These are phyloP conservation scores for Sungouiella blattae DNA, from an alignment of 805 yeast genomes.

Conservation along the genomic window DNA sequence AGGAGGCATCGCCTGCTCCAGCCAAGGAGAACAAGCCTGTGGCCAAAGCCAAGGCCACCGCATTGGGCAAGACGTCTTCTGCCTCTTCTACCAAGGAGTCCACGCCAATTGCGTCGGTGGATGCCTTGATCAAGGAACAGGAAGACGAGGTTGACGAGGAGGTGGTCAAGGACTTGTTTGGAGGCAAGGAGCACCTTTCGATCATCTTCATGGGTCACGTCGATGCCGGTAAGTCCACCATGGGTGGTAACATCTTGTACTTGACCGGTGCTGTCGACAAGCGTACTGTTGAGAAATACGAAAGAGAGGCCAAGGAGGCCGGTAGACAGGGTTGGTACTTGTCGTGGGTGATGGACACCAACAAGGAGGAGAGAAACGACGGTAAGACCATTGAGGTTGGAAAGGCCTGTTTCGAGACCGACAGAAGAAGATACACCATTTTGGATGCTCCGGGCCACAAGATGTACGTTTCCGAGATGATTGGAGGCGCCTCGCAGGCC, in stretches of 20 bases:
- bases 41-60: conserved; percentile 4
- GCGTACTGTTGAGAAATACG: conserved; percentile 97
- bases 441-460: conserved; percentile 99
- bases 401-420: conserved; percentile 96
- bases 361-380: conserved; percentile 97
- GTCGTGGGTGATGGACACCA: conserved; percentile 99
- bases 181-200: conserved; percentile 96
- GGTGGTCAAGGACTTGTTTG: conserved; percentile 87
- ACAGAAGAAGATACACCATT: conserved; percentile 94
- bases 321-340: conserved; percentile 99
- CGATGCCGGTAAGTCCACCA: conserved; percentile 98
- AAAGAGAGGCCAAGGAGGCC: conserved; percentile 97
- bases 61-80: conserved; percentile 11
- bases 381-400: conserved; percentile 99
- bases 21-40: conserved; percentile 10
- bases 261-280: conserved; percentile 97
- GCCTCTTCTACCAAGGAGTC: conserved; percentile 16
- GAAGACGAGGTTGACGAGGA: conserved; percentile 84
- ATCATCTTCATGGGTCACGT: conserved; percentile 99
- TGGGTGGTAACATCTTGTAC: conserved; percentile 96
- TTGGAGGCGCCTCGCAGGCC: conserved; percentile 99
- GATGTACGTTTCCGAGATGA: conserved; percentile 98
- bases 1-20: conserved; percentile 8
- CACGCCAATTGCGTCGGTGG: conserved; percentile 35
- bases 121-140: conserved; percentile 58